phyloP scores from a whole-genome alignment of 2,329 filamentous ascomycete genomes.

The Trichophyton schoenleinii region DNA sequence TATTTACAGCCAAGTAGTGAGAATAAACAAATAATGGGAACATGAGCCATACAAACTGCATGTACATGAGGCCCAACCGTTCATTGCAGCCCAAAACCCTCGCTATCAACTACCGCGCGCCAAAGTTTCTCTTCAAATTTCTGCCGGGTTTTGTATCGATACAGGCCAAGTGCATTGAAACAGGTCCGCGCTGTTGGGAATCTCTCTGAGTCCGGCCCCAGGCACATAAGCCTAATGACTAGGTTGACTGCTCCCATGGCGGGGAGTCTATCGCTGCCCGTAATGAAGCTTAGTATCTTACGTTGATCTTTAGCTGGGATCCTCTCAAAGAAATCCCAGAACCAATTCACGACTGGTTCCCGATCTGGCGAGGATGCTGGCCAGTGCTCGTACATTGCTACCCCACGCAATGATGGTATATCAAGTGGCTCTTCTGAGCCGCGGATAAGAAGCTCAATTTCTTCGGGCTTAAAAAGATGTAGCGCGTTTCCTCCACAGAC shows the following conservation, averaged over 20 bases:
- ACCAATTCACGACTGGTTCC: conserved; percentile 66
- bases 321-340: conserved; percentile 68
- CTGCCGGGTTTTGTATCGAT: conserved; percentile 54
- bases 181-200: conserved; percentile 83
- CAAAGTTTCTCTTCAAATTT: conserved; percentile 62
- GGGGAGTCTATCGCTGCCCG: conserved; percentile 79
- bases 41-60: not conserved
- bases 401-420: conserved; percentile 59
- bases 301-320: conserved; percentile 58
- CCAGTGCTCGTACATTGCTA: conserved; percentile 78
- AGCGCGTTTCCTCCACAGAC: conserved; percentile 82
- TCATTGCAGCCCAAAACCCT: conserved; percentile 82
- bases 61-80: not conserved
- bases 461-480: conserved; percentile 75
- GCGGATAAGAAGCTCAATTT: conserved; percentile 76
- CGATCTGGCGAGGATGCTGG: conserved; percentile 38
- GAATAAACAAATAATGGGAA: not conserved
- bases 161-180: conserved; percentile 74
- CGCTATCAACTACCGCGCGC: conserved; percentile 77
- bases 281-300: conserved; percentile 72
- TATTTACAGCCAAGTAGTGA: not conserved
- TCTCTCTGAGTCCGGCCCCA: conserved; percentile 59
- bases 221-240: conserved; percentile 60
- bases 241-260: conserved; percentile 74
- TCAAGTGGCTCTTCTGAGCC: conserved; percentile 77